Conservation (phyloP, 148 eudicot species). For the Chenopodium quinoa region DNA sequence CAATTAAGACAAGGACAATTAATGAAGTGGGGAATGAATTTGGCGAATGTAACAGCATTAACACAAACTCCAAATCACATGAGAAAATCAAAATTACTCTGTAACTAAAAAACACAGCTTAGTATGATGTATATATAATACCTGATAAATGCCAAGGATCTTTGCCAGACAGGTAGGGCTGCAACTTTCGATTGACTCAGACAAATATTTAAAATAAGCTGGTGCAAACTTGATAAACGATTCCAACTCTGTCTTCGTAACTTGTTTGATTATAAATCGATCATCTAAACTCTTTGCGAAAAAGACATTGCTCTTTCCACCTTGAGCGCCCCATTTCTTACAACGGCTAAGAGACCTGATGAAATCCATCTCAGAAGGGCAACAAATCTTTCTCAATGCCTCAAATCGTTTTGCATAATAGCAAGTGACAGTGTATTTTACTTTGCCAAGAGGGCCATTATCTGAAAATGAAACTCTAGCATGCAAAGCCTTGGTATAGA, state of each 20-base stretch:
- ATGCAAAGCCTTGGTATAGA: constrained; percentile 68
- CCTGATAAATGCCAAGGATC: constrained; percentile 96
- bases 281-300: constrained; percentile 82
- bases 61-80: neutral
- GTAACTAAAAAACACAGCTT: neutral
- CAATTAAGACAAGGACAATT: neutral
- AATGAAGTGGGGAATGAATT: neutral
- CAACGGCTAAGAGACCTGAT: constrained; percentile 90
- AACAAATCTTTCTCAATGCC: constrained; percentile 75
- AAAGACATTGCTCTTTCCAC: constrained; percentile 75
- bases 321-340: constrained; percentile 95
- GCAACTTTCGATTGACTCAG: constrained; percentile 61
- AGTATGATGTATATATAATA: constrained; percentile 23
- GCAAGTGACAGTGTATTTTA: constrained; percentile 72
- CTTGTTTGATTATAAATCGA: constrained; percentile 89
- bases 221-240: constrained; percentile 93
- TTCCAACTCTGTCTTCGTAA: constrained; percentile 65
- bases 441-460: constrained; percentile 78
- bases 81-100: neutral
- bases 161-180: constrained; percentile 96
- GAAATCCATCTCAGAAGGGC: constrained; percentile 77
- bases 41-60: neutral
- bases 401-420: constrained; percentile 89
- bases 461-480: constrained; percentile 66
- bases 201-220: constrained; percentile 71